phyloP scores from a whole-genome alignment of 495 filamentous ascomycete genomes.

The Penicillium robsamsonii region DNA sequence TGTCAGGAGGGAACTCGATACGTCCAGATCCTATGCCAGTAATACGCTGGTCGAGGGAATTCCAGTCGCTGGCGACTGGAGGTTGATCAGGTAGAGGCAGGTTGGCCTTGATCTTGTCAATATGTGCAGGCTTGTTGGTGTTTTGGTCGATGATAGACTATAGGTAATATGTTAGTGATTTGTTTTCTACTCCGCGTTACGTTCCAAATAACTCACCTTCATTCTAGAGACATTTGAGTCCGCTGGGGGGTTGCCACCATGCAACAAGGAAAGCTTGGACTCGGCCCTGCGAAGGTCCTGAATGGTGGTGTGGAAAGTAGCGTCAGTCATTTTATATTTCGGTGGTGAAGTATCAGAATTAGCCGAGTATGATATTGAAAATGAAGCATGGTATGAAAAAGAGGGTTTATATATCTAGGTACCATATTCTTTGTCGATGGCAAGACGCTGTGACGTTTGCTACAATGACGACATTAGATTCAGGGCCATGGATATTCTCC shows the following conservation, averaged over 20 bases:
- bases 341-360: not conserved
- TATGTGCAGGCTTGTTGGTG: constrained; percentile 58
- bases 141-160: constrained; percentile 50
- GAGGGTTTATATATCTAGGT: constrained; percentile 9
- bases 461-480: constrained; percentile 21
- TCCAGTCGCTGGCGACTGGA: constrained; percentile 70
- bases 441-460: constrained; percentile 17
- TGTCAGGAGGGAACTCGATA: constrained; percentile 44
- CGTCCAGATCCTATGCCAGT: constrained; percentile 68
- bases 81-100: constrained; percentile 78
- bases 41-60: constrained; percentile 63
- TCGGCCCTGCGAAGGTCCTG: constrained; percentile 54
- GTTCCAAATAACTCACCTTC: constrained; percentile 34
- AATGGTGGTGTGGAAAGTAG: constrained; percentile 51
- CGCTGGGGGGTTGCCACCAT: constrained; percentile 42
- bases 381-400: not conserved
- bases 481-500: constrained; percentile 10
- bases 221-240: constrained; percentile 48
- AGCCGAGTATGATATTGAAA: not conserved
- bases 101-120: constrained; percentile 64
- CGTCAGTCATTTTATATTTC: constrained; percentile 41
- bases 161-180: constrained; percentile 4
- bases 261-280: constrained; percentile 40
- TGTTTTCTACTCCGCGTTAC: not conserved
- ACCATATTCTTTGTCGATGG: not conserved